phyloP scores from a whole-genome alignment of 78 protist genomes.

The Dictyostelium intermedium region DNA sequence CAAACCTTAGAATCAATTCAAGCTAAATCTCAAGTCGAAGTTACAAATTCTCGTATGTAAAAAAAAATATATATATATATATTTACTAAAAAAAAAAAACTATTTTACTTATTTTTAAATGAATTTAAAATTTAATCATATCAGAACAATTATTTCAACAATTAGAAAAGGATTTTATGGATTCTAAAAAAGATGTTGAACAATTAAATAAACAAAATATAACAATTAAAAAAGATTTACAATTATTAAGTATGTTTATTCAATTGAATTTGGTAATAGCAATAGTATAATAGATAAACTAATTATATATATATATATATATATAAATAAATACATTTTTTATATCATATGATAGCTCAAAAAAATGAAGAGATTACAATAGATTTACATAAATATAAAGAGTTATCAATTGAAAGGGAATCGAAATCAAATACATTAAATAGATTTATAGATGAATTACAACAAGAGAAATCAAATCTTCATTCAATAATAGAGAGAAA shows the following conservation, averaged over 20 bases:
- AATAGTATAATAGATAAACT: not conserved
- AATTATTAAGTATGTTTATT: slow-evolving; percentile 16
- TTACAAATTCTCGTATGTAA: slow-evolving; percentile 56
- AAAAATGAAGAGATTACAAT: slow-evolving; percentile 14
- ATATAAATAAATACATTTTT: not conserved
- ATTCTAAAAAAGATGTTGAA: slow-evolving; percentile 43
- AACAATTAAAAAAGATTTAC: slow-evolving; percentile 33
- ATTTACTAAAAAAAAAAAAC: too few relatives aligned
- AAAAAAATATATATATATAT: too few relatives aligned
- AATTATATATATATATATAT: not conserved
- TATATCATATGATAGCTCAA: not conserved
- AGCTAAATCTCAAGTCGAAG: slow-evolving; percentile 40
- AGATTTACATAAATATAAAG: slow-evolving; percentile 28
- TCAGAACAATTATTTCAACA: slow-evolving; percentile 80
- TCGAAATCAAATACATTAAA: slow-evolving; percentile 52
- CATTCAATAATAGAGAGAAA: slow-evolving; percentile 37
- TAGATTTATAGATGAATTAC: slow-evolving; percentile 57
- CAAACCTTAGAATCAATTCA: slow-evolving; percentile 43
- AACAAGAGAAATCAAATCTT: slow-evolving; percentile 33
- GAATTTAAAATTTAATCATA: too few relatives aligned
- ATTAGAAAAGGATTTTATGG: slow-evolving; percentile 42
- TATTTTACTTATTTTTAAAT: too few relatives aligned
- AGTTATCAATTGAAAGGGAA: slow-evolving; percentile 39
- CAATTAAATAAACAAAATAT: not conserved
- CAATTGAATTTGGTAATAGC: too few relatives aligned